Percentiles rank a stretch among this genome's conserved stretches.
Evolutionary conservation across 805 yeast genomes (phyloP).

Genomic region (Wickerhamiella sorbophila): DNA sequence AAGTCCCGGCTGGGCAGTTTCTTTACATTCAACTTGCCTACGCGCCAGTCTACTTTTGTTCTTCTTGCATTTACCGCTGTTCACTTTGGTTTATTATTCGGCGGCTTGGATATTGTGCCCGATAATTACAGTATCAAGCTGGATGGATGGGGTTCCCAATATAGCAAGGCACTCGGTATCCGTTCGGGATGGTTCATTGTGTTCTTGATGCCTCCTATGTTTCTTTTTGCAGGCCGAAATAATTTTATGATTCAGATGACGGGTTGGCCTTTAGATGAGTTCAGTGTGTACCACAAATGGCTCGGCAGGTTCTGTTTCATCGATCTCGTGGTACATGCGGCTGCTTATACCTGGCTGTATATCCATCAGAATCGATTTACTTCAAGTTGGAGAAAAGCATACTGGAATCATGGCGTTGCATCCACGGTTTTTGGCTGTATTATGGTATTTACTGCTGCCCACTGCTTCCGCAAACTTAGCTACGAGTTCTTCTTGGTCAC

Average conservation of each 20-base stretch:
- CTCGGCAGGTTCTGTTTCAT: conserved; percentile 36
- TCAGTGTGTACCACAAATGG: conserved; percentile 49
- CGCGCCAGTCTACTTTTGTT: conserved; percentile 29
- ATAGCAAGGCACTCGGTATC: conserved; percentile 1
- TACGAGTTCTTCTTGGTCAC: conserved; percentile 45
- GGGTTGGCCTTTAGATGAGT: conserved; percentile 42
- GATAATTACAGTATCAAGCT: not conserved
- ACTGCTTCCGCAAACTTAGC: conserved; percentile 34
- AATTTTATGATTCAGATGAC: conserved; percentile 44
- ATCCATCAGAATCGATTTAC: conserved; percentile 29
- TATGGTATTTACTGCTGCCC: conserved; percentile 36
- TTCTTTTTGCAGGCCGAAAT: conserved; percentile 54
- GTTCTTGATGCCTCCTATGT: conserved; percentile 35
- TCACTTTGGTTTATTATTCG: conserved; percentile 1
- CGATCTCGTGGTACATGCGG: conserved; percentile 39
- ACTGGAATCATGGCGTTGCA: conserved; percentile 29
- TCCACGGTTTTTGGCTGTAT: conserved; percentile 31
- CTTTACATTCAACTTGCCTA: conserved; percentile 22
- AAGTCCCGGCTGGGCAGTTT: conserved; percentile 4
- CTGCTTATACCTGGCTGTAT: conserved; percentile 33
- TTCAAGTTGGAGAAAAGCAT: conserved; percentile 6
- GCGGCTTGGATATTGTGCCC: not conserved
- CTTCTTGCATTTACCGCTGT: conserved; percentile 23
- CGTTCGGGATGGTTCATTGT: conserved; percentile 10
- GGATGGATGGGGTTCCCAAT: not conserved